These are phyloP conservation scores for Herpetomonas samuelpessoai DNA, from an alignment of 208 protist genomes.

Conservation along the genomic window DNA sequence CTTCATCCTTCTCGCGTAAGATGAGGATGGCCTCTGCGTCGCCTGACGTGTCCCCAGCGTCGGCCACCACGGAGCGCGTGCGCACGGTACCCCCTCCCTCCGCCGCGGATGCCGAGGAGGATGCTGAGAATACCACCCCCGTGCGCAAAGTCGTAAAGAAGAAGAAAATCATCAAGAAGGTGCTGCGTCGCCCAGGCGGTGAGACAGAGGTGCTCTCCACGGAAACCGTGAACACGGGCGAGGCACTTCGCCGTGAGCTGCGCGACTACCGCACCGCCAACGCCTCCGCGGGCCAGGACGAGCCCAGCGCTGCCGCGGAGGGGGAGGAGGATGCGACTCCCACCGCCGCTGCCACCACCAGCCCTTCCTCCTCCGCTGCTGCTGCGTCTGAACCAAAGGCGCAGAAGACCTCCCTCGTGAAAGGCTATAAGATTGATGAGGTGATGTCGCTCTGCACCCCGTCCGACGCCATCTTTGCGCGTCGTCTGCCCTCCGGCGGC, in stretches of 20 bases:
- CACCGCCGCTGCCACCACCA: too few species aligned
- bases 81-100: not conserved
- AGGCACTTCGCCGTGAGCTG: conserved; percentile 2
- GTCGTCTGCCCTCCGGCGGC: conserved; percentile 68
- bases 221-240: conserved; percentile 7
- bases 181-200: not conserved
- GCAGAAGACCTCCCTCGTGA: conserved; percentile 79
- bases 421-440: conserved; percentile 77
- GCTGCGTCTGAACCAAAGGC: not conserved
- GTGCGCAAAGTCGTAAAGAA: conserved; percentile 3
- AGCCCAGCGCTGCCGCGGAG: not conserved
- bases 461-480: conserved; percentile 76
- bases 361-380: not conserved
- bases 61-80: not conserved
- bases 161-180: conserved; percentile 19
- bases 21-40: not conserved
- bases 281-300: not conserved
- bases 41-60: not conserved
- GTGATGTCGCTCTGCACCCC: conserved; percentile 51
- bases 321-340: too few species aligned
- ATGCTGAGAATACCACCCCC: too few species aligned
- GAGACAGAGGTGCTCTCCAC: not conserved
- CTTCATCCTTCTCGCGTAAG: not conserved
- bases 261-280: not conserved
- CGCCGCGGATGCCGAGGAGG: not conserved